Evolutionary conservation across 2,329 filamentous ascomycete species (phyloP).

Genomic region (Ophiostoma himal-ulmi): DNA sequence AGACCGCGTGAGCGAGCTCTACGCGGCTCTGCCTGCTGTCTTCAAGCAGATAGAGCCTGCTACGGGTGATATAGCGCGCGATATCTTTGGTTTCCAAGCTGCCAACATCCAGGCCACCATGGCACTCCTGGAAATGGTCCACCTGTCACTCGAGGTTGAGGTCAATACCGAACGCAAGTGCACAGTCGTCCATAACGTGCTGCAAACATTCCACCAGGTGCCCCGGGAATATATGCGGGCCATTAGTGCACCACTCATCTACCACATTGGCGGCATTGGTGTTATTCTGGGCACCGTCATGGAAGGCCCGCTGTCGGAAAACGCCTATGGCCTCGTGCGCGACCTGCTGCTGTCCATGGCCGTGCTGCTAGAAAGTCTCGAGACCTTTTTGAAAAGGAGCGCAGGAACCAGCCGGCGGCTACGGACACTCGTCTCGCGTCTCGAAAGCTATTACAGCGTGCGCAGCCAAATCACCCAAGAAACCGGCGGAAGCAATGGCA

Average conservation of each 20-base stretch:
- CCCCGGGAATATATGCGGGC: conserved; percentile 30
- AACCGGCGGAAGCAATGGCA: not conserved
- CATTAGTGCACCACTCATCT: conserved; percentile 34
- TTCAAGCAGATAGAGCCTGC: conserved; percentile 31
- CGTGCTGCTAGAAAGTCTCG: conserved; percentile 29
- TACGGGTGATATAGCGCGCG: conserved; percentile 30
- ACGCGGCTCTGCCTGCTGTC: conserved; percentile 29
- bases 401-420: conserved; percentile 23
- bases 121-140: conserved; percentile 33
- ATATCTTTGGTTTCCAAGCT: conserved; percentile 35
- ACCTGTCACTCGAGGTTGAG: conserved; percentile 29
- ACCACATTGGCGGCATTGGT: conserved; percentile 34
- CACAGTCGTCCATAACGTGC: conserved; percentile 31
- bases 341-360: conserved; percentile 33
- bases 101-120: conserved; percentile 36
- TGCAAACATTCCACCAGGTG: conserved; percentile 30
- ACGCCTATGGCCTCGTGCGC: conserved; percentile 30
- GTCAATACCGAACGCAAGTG: conserved; percentile 32
- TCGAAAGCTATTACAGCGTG: conserved; percentile 23
- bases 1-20: conserved; percentile 29
- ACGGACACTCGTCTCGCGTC: conserved; percentile 22
- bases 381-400: conserved; percentile 23
- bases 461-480: conserved; percentile 9
- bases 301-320: conserved; percentile 32
- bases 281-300: conserved; percentile 35